phyloP scores from a whole-genome alignment of 2,329 filamentous ascomycete genomes.

The Ophiostoma australiae region DNA sequence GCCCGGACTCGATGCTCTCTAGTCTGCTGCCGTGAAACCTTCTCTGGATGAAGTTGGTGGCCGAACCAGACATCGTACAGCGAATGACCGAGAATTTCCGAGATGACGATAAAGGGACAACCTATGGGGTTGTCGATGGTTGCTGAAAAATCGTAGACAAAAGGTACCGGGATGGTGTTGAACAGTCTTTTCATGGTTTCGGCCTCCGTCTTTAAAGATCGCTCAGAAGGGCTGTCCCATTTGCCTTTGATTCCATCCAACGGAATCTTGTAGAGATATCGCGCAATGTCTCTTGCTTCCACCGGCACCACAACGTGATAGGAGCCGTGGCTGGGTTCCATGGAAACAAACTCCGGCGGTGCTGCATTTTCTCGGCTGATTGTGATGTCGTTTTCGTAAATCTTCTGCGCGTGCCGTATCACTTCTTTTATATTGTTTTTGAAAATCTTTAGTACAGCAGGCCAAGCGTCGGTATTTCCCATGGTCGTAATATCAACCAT shows the following conservation, averaged over 20 bases:
- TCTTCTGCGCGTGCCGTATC: background rate
- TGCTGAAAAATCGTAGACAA: background rate
- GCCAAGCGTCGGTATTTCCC: background rate
- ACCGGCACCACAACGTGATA: background rate
- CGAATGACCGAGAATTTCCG: background rate
- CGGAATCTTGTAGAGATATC: background rate
- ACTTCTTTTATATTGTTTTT: background rate
- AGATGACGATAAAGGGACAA: background rate
- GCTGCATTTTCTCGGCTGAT: background rate
- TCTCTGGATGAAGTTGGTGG: background rate
- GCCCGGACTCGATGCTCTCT: background rate
- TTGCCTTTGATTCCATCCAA: background rate
- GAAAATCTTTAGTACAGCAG: background rate
- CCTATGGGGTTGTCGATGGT: background rate
- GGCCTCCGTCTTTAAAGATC: background rate
- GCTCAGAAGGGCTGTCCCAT: background rate
- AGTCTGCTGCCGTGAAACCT: background rate
- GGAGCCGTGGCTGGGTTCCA: background rate
- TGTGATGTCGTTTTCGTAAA: background rate
- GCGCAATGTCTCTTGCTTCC: background rate
- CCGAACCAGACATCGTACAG: background rate
- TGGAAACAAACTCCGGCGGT: background rate
- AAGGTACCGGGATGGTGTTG: background rate
- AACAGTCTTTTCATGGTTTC: background rate
- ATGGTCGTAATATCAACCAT: background rate